Base-by-base conservation (phyloP, 768 basidiomycete genomes). In the Suillus discolor region DNA sequence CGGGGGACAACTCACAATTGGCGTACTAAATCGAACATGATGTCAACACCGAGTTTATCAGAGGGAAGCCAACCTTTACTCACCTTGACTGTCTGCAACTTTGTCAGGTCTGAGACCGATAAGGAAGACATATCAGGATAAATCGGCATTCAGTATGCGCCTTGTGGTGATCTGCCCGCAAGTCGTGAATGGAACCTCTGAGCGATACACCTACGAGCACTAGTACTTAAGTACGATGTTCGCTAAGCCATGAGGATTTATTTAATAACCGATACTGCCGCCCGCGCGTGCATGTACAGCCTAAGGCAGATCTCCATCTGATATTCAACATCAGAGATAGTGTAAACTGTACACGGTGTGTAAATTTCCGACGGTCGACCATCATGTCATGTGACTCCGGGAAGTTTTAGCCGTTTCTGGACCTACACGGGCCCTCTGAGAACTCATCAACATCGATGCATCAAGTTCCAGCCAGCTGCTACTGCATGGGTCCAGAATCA, bases 71-170 rank as follows among this genome's bases (percentile, higher is more conserved):
- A n/a, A 3, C 34, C 13, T 6, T 36, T n/a, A 54, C 69, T 1
- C 23, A 63, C 71, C 44, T 70, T 65, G 60, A 55, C 28, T 28
- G 63, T 65, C 47, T 72, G 69, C 54, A 72, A 63, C 38, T 67
- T 71, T 53, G 47, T 55, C 53, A 49, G 5, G 42, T 65, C 54
- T 23, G 67, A 53, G 2, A 6, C 11, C 5, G 71, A 53, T 25
- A 49, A 13, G 47, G 47, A 49, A 49, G 23, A 49, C 49, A 49
- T 49, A 3, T 4, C 2, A 25, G 65, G 23, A n/a, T 15, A 61
- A 57, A 18, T 49, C 23, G 23, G 6, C 25, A 15, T 15, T 25
- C n/a, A 23, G 8, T 38, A 57, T 36, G 20, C 23, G 23, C 6
- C 13, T 49, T 15, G 23, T 16, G 36, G 23, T 38, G 31, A 39